A percentile compares a stretch with the other conserved stretches of the same genome.
phyloP scores from a whole-genome alignment of 805 yeast species.

The Sugiyamaella boreocaroliniensis region DNA sequence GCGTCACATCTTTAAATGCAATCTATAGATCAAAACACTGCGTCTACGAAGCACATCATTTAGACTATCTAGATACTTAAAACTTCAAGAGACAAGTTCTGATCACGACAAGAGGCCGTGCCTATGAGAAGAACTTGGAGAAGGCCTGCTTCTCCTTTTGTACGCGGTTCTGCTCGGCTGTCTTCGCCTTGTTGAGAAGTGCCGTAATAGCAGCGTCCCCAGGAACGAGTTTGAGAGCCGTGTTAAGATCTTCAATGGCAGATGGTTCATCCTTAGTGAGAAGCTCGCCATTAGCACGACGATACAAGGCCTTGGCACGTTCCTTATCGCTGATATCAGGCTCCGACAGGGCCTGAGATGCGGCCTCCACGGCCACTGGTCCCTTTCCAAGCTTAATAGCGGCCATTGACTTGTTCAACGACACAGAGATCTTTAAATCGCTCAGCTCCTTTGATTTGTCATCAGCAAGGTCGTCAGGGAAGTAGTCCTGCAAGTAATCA shows the following conservation, averaged over 20 bases:
- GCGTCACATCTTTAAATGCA: background rate
- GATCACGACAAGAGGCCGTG: no score
- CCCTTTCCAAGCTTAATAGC: conserved; percentile 59
- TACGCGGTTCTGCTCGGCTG: conserved; percentile 8
- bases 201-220: conserved; percentile 30
- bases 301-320: conserved; percentile 76
- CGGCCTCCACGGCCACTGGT: conserved; percentile 48
- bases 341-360: conserved; percentile 59
- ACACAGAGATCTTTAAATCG: conserved; percentile 51
- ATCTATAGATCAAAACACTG: background rate
- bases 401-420: conserved; percentile 67
- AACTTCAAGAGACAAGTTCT: no score
- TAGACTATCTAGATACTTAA: no score
- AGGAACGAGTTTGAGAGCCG: conserved; percentile 61
- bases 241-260: conserved; percentile 60
- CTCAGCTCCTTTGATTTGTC: conserved; percentile 39
- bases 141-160: conserved; percentile 5
- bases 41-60: no score
- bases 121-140: conserved; percentile 8
- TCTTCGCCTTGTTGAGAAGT: conserved; percentile 23
- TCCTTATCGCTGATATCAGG: conserved; percentile 53
- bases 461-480: conserved; percentile 60
- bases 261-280: conserved; percentile 58
- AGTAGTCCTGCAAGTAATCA: conserved; percentile 59
- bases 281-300: conserved; percentile 73